Base-by-base conservation (phyloP, 371 early-diverging fungal species). In the Fennellomyces sp. region DNA sequence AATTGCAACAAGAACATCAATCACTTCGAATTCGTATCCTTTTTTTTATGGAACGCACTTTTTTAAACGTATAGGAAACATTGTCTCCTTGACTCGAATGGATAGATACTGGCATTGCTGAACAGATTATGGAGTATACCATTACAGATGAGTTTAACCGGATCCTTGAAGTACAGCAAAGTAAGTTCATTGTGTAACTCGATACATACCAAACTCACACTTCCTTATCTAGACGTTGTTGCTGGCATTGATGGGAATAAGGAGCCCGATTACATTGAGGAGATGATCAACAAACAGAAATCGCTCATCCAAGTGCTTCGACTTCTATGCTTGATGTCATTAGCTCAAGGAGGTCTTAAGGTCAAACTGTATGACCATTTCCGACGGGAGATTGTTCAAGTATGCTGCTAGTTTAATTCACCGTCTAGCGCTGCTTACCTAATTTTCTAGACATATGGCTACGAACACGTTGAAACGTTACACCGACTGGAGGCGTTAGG, bases 91-190 rank as follows among this genome's bases (percentile, higher is more conserved):
- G 23, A 58, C 52, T 38, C 58, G 39, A 7, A 35, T 21, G 7
- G 28, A 7, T 63, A 92, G 92, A 97, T 65, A 92, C 91, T 11
- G 81, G 84, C 12, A 77, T 97, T 58, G 92, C 94, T 5, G 96
- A 97, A 68, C 80, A 91, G 30, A 86, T 97, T 42, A 83, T 89
- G 70, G 83, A 82, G 31, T 80, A 81, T 65, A 95, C 93, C 26
- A 81, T 85, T 39, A 85, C 92, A 4, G 89, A 88, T 15, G 93
- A 92, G 45, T 95, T 95, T 68, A 88, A 89, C 67, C 68, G 76
- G 26, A 80, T 88, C 11, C 81, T 97, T 30, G 95, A 95, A 64
- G 87, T 92, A 3, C 94, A 97, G 68, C 97, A 96, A 79, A 91
- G 94, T 90, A 79, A 64, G 68, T 35, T 41, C 13, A 23, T n/a